A percentile compares a stretch with the other conserved stretches of the same genome.
phyloP scores from a whole-genome alignment of 1,139 yeast species.

The Candida glucosophila region DNA sequence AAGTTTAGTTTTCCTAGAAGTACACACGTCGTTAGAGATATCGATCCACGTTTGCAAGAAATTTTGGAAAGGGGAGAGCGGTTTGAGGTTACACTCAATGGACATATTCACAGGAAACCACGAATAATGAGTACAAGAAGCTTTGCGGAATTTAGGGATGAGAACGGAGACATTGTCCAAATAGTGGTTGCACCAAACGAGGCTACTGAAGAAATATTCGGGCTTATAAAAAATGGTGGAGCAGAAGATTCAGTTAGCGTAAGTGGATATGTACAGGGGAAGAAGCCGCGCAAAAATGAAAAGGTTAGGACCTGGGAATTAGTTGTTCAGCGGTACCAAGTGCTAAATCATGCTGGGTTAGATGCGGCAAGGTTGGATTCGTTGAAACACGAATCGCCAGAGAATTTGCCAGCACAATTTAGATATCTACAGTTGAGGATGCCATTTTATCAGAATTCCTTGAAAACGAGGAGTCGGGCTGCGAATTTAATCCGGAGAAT shows the following conservation, averaged over 20 bases:
- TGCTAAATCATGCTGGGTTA: conserved; percentile 58
- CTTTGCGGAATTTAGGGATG: conserved; percentile 71
- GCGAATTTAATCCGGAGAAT: conserved; percentile 46
- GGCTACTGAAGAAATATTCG: conserved; percentile 27
- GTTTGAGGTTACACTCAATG: conserved; percentile 42
- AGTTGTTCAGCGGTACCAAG: conserved; percentile 39
- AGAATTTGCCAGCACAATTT: conserved; percentile 65
- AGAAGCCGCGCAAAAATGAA: conserved; percentile 17
- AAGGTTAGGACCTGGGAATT: conserved; percentile 43
- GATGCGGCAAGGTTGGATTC: conserved; percentile 67
- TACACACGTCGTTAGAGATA: conserved; percentile 19
- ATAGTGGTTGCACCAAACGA: conserved; percentile 41
- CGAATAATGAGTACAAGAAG: conserved; percentile 35
- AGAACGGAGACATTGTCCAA: conserved; percentile 60
- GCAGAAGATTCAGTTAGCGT: conserved; percentile 73
- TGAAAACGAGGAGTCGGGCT: conserved; percentile 55
- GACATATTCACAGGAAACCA: conserved; percentile 78
- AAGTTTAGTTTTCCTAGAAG: conserved; percentile 34
- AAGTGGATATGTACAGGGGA: conserved; percentile 42
- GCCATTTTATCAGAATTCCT: conserved; percentile 47
- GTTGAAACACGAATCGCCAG: conserved; percentile 39
- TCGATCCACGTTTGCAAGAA: conserved; percentile 10
- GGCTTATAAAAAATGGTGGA: conserved; percentile 40
- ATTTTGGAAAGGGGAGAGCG: conserved; percentile 6
- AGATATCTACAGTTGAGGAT: conserved; percentile 74